Conservation (phyloP, 177 flowering plant genomes). For the Vitis hybrid region DNA sequence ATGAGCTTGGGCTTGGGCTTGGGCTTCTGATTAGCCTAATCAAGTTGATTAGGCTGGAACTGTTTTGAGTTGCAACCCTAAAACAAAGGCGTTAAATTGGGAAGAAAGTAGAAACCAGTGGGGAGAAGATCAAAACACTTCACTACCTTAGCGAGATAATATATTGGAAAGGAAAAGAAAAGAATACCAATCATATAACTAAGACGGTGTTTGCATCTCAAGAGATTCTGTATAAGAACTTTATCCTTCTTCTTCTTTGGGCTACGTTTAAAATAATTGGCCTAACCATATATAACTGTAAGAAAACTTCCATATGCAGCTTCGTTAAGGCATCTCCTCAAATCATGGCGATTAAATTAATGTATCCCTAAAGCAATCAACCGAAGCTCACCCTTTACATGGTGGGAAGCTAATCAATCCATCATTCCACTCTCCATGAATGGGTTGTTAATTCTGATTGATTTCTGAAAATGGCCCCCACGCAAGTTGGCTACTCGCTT, state of each 20-base stretch:
- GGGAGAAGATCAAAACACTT: not conserved
- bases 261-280: no score
- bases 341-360: conserved; percentile 12
- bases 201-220: not conserved
- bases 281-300: not conserved
- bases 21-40: no score
- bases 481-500: not conserved
- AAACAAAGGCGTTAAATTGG: no score
- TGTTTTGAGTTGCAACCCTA: no score
- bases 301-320: not conserved
- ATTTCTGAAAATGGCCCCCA: not conserved
- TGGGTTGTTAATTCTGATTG: not conserved
- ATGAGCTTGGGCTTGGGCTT: no score
- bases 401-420: conserved; percentile 4
- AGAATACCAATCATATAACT: no score
- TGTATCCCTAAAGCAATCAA: not conserved
- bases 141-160: no score
- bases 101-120: not conserved
- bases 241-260: not conserved
- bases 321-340: conserved; percentile 14
- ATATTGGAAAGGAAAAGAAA: no score
- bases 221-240: no score
- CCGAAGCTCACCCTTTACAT: conserved; percentile 7
- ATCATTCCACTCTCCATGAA: conserved; percentile 1
- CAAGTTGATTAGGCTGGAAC: no score